Conservation (phyloP, 2,329 filamentous ascomycete species). For the Diaporthe sp. region DNA sequence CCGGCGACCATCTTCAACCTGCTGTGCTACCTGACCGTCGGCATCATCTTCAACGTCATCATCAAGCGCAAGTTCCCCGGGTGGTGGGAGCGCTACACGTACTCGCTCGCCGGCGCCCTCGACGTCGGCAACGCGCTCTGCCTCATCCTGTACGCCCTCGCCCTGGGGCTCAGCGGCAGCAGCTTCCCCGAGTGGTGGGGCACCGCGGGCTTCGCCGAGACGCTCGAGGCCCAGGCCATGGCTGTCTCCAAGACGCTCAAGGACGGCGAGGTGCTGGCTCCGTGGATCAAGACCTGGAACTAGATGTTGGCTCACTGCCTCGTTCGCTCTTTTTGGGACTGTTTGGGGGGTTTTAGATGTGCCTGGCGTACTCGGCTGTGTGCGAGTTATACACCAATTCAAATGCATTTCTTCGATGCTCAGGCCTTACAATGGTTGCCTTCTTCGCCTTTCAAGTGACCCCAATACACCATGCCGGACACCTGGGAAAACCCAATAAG, state of each 20-base stretch:
- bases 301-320: neutral
- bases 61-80: conserved; percentile 7
- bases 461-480: neutral
- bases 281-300: conserved; percentile 14
- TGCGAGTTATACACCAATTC: neutral
- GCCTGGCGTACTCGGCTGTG: neutral
- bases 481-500: neutral
- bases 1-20: conserved; percentile 27
- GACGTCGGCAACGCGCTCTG: conserved; percentile 30
- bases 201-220: conserved; percentile 2
- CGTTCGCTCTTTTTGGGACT: neutral
- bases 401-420: neutral
- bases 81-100: conserved; percentile 24
- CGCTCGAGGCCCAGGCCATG: neutral
- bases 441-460: neutral
- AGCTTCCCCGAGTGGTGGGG: conserved; percentile 24
- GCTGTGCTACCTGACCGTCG: conserved; percentile 24
- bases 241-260: conserved; percentile 13
- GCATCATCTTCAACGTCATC: conserved; percentile 23
- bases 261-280: conserved; percentile 16
- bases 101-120: conserved; percentile 30
- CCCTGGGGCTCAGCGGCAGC: conserved; percentile 14
- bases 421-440: neutral
- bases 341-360: no score
- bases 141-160: conserved; percentile 31